Evolutionary conservation across 2,329 filamentous ascomycete species (phyloP), one percentile per base, ranked within the genome.

Genomic region (Colletotrichum sp.): DNA sequence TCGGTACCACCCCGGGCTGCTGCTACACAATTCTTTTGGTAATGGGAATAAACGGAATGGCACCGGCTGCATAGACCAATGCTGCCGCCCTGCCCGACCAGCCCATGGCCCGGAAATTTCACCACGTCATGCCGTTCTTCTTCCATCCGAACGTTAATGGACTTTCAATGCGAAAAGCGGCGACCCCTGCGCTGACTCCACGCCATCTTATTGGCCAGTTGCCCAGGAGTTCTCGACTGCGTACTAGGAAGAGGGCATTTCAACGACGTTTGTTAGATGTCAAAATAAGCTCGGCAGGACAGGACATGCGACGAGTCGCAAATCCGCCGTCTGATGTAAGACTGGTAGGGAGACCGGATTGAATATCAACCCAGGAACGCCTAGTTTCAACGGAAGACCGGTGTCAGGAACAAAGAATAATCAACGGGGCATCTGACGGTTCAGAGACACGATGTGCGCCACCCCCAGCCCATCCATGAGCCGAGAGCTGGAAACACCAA

Each of bases 111-210:
- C 64, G 74, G 74, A 75, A 73, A 73, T 75, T 75, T 73, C 64
- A 66, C 70, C 65, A 76, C 74, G 74, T 76, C 70, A 69, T 76
- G 70, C 70, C 70, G 57, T 36, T 57, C 70, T 68, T 57, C 34
- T 63, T 43, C 73, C 63, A 32, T 48, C 70, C 21, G 21, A 43
- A 63, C 63, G 65, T 63, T 64, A 38, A 61, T 61, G 67, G 67
- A 57, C 67, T 61, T 68, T 52, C 7, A 36, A 63, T 67, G 71
- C 71, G 67, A 36, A 65, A 38, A 32, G n/a, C 60, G 26, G 18
- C 38, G 18, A 67, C 16, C 69, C 73, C 69, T 65, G 67, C 48
- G 32, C 48, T 28, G 15, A 43, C 26, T 38, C 24, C 28, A 26
- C 57, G 32, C 21, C 21, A 32, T 36, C 9, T 36, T 5, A 73